phyloP scores from a whole-genome alignment of 768 basidiomycete genomes.

The Trametes coccinea region DNA sequence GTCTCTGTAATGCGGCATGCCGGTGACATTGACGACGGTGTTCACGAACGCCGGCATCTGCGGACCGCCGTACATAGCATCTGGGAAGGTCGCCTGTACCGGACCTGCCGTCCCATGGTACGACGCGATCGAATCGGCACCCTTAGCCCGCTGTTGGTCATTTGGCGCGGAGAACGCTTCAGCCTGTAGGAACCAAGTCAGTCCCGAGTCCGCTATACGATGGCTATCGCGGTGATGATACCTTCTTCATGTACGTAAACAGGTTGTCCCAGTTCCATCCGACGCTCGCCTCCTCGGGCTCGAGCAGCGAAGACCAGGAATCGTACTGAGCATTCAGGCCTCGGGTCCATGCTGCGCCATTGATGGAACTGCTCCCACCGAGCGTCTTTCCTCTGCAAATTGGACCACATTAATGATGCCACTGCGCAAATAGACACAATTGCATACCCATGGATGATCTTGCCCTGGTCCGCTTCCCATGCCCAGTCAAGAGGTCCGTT shows the following conservation, averaged over 20 bases:
- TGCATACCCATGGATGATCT: slow-evolving; percentile 35
- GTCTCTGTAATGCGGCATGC: slow-evolving; percentile 49
- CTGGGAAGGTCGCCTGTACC: slow-evolving; percentile 53
- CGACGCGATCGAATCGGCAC: slow-evolving; percentile 41
- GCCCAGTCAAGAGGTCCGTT: slow-evolving; percentile 42
- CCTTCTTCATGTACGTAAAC: slow-evolving; percentile 36
- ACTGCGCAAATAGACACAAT: neutral
- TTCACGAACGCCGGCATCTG: slow-evolving; percentile 44
- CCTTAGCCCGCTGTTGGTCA: slow-evolving; percentile 44
- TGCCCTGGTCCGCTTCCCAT: slow-evolving; percentile 28
- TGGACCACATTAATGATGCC: neutral
- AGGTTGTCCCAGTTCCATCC: slow-evolving; percentile 36
- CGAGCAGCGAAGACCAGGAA: slow-evolving; percentile 29
- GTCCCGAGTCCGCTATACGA: neutral
- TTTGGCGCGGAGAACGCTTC: slow-evolving; percentile 52
- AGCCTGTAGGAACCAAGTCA: slow-evolving; percentile 33
- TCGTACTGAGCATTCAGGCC: slow-evolving; percentile 30
- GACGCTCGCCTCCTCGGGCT: slow-evolving; percentile 26
- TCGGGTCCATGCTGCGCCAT: slow-evolving; percentile 32
- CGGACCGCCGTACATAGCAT: slow-evolving; percentile 48
- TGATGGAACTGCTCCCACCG: slow-evolving; percentile 35
- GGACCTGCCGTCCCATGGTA: slow-evolving; percentile 57
- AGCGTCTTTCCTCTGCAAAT: slow-evolving; percentile 44
- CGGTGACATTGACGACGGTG: slow-evolving; percentile 48
- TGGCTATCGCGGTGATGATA: neutral